Conservation (phyloP, 352 stramenopile genomes). For the Phytophthora vignae region DNA sequence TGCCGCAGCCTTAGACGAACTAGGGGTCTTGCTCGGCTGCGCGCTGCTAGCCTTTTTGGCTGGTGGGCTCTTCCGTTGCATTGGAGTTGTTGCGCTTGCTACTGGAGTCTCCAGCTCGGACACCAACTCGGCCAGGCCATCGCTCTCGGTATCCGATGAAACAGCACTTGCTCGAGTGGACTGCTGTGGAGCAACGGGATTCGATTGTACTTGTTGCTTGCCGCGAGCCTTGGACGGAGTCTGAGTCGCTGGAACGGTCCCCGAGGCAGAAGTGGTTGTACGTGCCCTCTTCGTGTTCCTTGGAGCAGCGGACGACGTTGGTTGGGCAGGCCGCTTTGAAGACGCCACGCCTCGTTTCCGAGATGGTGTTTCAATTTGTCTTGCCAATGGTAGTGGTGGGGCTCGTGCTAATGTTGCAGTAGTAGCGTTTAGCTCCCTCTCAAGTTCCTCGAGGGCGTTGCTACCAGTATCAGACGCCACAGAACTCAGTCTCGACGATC, state of each 20-base stretch:
- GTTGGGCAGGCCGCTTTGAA: slow-evolving; percentile 15
- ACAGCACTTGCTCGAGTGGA: slow-evolving; percentile 23
- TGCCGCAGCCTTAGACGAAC: slow-evolving; percentile 1
- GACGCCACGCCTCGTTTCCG: slow-evolving; percentile 3
- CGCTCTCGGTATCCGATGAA: slow-evolving; percentile 54
- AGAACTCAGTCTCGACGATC: slow-evolving; percentile 27
- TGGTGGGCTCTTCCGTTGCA: background rate
- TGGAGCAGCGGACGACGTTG: slow-evolving; percentile 2
- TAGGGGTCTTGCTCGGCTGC: slow-evolving; percentile 6
- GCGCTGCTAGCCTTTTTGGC: background rate
- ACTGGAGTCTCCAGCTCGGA: slow-evolving; percentile 44
- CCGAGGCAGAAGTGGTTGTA: slow-evolving; percentile 1
- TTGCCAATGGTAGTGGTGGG: background rate
- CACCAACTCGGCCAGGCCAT: slow-evolving; percentile 56
- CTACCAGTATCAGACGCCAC: slow-evolving; percentile 36
- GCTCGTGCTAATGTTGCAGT: slow-evolving; percentile 1
- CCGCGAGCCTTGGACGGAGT: background rate
- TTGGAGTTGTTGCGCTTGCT: background rate
- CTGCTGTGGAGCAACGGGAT: slow-evolving; percentile 9
- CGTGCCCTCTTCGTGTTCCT: slow-evolving; percentile 23
- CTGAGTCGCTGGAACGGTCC: background rate
- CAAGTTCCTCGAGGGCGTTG: slow-evolving; percentile 44
- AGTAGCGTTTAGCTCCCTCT: slow-evolving; percentile 36
- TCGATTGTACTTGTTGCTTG: slow-evolving; percentile 12
- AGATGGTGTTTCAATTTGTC: slow-evolving; percentile 3